Evolutionary conservation across 2,329 filamentous ascomycete genomes (phyloP).

Genomic region (Daldinia sp.): DNA sequence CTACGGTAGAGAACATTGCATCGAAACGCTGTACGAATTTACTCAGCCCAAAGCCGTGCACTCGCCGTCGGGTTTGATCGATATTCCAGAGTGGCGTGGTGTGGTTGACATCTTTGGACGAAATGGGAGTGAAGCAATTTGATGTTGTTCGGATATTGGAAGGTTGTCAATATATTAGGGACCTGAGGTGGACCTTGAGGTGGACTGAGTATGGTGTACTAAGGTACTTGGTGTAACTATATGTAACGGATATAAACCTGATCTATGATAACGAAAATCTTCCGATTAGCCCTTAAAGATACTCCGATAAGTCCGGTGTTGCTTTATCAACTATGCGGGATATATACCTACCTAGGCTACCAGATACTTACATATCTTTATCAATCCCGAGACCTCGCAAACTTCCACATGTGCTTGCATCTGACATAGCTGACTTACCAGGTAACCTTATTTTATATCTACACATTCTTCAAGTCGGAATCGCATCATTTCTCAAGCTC

Average conservation of each 20-base stretch:
- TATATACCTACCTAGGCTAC: background rate
- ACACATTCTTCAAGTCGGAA: background rate
- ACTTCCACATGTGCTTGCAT: background rate
- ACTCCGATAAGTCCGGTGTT: constrained; percentile 33
- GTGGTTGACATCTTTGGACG: constrained; percentile 28
- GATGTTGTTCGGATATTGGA: background rate
- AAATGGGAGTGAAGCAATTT: constrained; percentile 20
- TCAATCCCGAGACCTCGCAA: background rate
- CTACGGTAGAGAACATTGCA: constrained; percentile 40
- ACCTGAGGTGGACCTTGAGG: background rate
- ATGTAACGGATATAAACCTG: background rate
- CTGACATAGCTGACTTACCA: background rate
- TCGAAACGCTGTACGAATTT: constrained; percentile 35
- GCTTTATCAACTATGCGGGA: constrained; percentile 15
- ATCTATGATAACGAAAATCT: background rate
- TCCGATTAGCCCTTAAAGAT: background rate
- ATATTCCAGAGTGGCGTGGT: constrained; percentile 25
- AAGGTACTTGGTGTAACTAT: background rate
- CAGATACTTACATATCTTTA: background rate
- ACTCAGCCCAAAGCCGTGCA: constrained; percentile 27
- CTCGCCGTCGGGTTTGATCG: constrained; percentile 17
- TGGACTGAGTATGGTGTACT: background rate
- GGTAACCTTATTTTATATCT: background rate
- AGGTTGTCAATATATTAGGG: background rate
- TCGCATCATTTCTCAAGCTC: background rate